phyloP scores from a whole-genome alignment of 2,329 filamentous ascomycete species.

The Cercospora brassicicola region DNA sequence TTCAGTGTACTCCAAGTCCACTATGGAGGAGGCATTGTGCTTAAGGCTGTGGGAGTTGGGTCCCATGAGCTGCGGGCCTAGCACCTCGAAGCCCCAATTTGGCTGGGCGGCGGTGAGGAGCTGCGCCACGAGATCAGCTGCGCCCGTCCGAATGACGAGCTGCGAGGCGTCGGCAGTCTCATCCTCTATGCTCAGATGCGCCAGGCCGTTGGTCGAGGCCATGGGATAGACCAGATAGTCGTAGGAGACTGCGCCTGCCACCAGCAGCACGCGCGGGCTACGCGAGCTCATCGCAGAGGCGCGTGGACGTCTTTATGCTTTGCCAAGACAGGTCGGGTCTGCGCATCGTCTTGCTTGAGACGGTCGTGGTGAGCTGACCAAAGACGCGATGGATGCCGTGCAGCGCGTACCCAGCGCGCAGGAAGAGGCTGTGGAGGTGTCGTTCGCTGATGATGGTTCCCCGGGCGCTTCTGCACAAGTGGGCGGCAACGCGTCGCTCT shows the following conservation, averaged over 20 bases:
- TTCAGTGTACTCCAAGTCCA: slow-evolving; percentile 28
- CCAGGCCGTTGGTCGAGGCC: slow-evolving; percentile 6
- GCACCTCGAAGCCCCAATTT: slow-evolving; percentile 34
- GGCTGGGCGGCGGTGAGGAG: slow-evolving; percentile 38
- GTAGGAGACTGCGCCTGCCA: slow-evolving; percentile 38
- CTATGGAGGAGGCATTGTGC: slow-evolving; percentile 36
- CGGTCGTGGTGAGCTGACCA: not conserved
- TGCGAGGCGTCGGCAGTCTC: slow-evolving; percentile 26
- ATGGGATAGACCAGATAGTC: slow-evolving; percentile 39
- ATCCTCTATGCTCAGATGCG: slow-evolving; percentile 11
- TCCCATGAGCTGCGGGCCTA: slow-evolving; percentile 32
- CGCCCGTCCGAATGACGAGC: slow-evolving; percentile 36
- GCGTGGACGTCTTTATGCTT: slow-evolving; percentile 20
- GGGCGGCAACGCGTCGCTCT: not conserved
- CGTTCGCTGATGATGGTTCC: not conserved
- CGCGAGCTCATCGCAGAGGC: slow-evolving; percentile 24
- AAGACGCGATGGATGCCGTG: not conserved
- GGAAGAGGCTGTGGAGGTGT: slow-evolving; percentile 3
- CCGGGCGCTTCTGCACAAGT: not conserved
- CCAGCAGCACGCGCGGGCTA: slow-evolving; percentile 32
- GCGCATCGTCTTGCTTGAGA: slow-evolving; percentile 3
- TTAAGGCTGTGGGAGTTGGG: slow-evolving; percentile 31
- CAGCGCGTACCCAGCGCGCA: not conserved
- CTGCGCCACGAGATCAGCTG: slow-evolving; percentile 38
- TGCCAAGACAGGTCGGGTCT: slow-evolving; percentile 16